Conservation (phyloP, 2,329 filamentous ascomycete species). For the Arthrobotrys conoides region DNA sequence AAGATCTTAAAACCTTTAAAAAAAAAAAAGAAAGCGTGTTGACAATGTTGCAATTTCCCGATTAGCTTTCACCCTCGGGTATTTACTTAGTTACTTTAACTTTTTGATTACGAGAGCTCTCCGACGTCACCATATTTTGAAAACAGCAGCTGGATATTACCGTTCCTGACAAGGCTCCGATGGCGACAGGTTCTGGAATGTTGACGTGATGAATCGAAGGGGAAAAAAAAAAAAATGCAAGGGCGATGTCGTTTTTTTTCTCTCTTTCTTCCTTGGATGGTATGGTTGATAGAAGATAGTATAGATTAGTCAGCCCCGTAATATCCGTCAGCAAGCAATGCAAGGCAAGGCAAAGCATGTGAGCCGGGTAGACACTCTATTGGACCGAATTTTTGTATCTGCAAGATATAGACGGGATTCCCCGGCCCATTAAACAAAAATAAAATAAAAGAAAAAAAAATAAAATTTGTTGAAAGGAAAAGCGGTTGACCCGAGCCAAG, state of each 20-base stretch:
- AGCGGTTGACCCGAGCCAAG: background rate
- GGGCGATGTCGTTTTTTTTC: conserved; percentile 18
- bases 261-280: background rate
- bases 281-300: background rate
- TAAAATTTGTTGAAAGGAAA: background rate
- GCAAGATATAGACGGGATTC: conserved; percentile 19
- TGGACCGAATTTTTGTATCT: too few species aligned
- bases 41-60: conserved; percentile 28
- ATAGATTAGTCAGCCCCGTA: conserved; percentile 13
- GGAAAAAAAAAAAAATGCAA: conserved; percentile 10
- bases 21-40: conserved; percentile 4
- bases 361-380: background rate
- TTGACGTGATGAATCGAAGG: conserved; percentile 29
- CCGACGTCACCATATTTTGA: conserved; percentile 19
- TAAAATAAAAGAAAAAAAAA: background rate
- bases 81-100: too few species aligned
- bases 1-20: background rate
- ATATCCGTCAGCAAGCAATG: conserved; percentile 5
- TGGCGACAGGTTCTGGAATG: conserved; percentile 37
- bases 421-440: background rate
- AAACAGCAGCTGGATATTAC: conserved; percentile 28
- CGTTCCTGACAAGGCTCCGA: conserved; percentile 43
- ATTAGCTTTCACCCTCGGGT: background rate
- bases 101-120: background rate
- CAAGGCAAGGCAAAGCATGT: too few species aligned